Base-by-base conservation (phyloP, 305 asterid genomes). In the Salvia sclarea region DNA sequence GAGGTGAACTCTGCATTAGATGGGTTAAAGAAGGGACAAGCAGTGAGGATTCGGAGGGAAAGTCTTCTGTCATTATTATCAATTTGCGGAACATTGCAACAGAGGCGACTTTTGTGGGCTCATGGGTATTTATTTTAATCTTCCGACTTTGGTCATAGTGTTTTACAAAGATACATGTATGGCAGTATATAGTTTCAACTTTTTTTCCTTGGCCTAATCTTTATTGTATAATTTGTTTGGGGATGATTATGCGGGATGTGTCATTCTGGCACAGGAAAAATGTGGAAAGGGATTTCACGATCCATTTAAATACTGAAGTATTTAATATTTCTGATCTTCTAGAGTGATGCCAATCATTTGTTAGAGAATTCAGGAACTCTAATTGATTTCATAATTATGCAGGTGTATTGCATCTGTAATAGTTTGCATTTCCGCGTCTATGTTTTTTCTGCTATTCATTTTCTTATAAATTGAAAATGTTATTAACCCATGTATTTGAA, bases 11-110 rank as follows among this genome's bases (percentile, higher is more conserved):
- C 88, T 69, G 91, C 98, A 0, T 74, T 92, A 72, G 97, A 90
- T 82, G 98, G 98, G 70, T 81, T 91, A 84, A 90, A 78, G 83
- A 85, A 82, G 76, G 98, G 90, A 74, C 92, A 86, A 55, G 93
- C 84, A 0, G 80, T 72, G 41, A 84, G 82, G 63, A 73, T 80
- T 62, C 75, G 96, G 70, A 79, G 97, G 82, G 97, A 86, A 44
- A 90, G 97, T 73, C 84, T 91, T 61, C 69, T 87, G 56, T 84
- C 95, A 0, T 78, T 91, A 86, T 81, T 91, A 50, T 80, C 90
- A 1, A 75, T 82, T 62, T 87, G 95, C 79, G 86, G 80, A 71
- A 79, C 85, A 38, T 66, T 82, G 60, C 85, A 83, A 69, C 90
- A 85, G 69, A 78, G 95, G 55, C 81, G 86, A 72, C 83, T 81